Evolutionary conservation across 805 yeast genomes (phyloP).

Genomic region (Scheffersomyces coipomensis): DNA sequence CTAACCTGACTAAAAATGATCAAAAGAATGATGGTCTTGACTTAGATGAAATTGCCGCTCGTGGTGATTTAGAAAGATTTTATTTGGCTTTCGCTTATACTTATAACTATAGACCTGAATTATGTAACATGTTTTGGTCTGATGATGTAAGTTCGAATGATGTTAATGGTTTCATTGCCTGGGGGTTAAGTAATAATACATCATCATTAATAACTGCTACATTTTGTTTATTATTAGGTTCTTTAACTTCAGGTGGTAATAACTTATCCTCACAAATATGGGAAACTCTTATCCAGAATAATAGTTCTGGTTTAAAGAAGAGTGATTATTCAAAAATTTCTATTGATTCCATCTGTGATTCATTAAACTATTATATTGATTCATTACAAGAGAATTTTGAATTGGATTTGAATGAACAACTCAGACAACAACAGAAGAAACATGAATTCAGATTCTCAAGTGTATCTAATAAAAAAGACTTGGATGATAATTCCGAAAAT

Average conservation of each 20-base stretch:
- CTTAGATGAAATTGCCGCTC: constrained; percentile 62
- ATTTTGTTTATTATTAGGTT: constrained; percentile 74
- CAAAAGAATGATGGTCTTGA: constrained; percentile 27
- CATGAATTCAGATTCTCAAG: constrained; percentile 29
- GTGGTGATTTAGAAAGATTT: constrained; percentile 86
- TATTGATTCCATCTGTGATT: constrained; percentile 53
- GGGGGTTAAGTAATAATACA: constrained; percentile 80
- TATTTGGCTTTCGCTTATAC: constrained; percentile 72
- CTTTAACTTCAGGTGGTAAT: constrained; percentile 61
- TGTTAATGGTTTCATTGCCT: constrained; percentile 75
- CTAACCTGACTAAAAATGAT: constrained; percentile 2
- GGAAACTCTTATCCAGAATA: constrained; percentile 35
- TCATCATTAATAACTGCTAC: constrained; percentile 82
- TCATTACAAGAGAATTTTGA: constrained; percentile 42
- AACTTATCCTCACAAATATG: constrained; percentile 45
- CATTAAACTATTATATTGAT: constrained; percentile 53
- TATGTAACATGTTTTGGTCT: constrained; percentile 64
- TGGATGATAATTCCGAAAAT: constrained; percentile 29
- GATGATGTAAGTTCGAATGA: constrained; percentile 41
- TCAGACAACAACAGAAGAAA: constrained; percentile 29
- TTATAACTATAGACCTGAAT: constrained; percentile 58
- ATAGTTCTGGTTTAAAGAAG: constrained; percentile 23
- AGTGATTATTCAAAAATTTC: constrained; percentile 48
- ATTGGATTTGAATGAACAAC: constrained; percentile 27
- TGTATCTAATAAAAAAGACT: constrained; percentile 9